Percentiles rank a stretch among this genome's conserved stretches.
Evolutionary conservation across 805 yeast genomes (phyloP).

Genomic region (Nakazawaea ernobii): DNA sequence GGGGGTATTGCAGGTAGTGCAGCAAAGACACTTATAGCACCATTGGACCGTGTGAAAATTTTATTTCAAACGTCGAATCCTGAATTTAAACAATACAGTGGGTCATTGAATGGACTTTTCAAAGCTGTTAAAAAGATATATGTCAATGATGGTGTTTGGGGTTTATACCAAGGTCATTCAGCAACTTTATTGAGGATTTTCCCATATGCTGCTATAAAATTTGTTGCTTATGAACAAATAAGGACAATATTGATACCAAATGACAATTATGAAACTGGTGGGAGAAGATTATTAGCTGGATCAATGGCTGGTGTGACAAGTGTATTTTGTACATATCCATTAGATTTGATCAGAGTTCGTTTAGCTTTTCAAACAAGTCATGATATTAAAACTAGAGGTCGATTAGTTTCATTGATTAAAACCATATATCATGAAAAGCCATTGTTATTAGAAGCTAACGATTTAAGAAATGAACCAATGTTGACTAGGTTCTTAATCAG

Average conservation of each 20-base stretch:
- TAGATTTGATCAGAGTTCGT: constrained; percentile 85
- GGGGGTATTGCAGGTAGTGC: constrained; percentile 96
- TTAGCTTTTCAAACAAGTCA: constrained; percentile 78
- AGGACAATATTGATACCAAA: constrained; percentile 73
- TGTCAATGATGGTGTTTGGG: constrained; percentile 63
- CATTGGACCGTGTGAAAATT: constrained; percentile 90
- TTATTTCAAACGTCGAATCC: constrained; percentile 94
- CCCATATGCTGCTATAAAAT: constrained; percentile 96
- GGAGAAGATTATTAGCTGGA: constrained; percentile 80
- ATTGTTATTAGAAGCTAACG: constrained; percentile 23
- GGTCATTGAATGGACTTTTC: constrained; percentile 70
- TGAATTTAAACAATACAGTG: constrained; percentile 72
- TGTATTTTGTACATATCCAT: constrained; percentile 86
- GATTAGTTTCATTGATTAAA: constrained; percentile 22
- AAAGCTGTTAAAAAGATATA: constrained; percentile 68
- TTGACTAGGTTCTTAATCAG: constrained; percentile 19
- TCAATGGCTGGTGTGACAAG: constrained; percentile 84
- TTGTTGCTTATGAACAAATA: constrained; percentile 93
- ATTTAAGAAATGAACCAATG: constrained; percentile 22
- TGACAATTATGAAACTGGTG: constrained; percentile 69
- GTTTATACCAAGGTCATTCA: constrained; percentile 93
- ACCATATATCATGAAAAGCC: constrained; percentile 29
- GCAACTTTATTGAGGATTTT: constrained; percentile 87
- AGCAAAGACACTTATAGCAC: constrained; percentile 95
- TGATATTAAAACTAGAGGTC: constrained; percentile 23